Evolutionary conservation across 768 basidiomycete species (phyloP).

Genomic region (Mycena pura): DNA sequence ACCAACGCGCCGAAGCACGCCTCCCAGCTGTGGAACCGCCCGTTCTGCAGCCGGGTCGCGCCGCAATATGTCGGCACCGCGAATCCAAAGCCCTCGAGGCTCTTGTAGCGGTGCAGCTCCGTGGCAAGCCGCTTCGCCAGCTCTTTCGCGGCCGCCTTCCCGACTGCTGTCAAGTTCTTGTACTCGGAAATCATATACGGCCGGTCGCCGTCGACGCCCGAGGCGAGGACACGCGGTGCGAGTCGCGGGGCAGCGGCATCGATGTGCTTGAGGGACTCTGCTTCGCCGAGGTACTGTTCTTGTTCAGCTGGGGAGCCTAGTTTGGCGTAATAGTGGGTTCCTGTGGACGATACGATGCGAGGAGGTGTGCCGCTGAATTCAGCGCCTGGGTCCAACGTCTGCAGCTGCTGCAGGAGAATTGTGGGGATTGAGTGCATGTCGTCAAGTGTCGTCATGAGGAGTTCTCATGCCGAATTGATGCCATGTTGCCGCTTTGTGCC

Average conservation of each 20-base stretch:
- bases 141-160: conserved; percentile 48
- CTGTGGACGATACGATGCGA: conserved; percentile 61
- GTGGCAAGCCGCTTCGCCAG: conserved; percentile 69
- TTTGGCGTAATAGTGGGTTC: conserved; percentile 69
- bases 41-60: conserved; percentile 70
- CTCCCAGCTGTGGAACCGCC: conserved; percentile 78
- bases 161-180: conserved; percentile 61
- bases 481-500: too few species aligned
- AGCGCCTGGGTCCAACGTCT: conserved; percentile 55
- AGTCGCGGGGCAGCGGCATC: conserved; percentile 69
- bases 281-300: conserved; percentile 76
- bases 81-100: conserved; percentile 70
- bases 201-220: conserved; percentile 48
- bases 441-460: too few species aligned
- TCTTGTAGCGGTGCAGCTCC: conserved; percentile 67
- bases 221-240: conserved; percentile 62
- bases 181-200: conserved; percentile 82
- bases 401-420: conserved; percentile 51
- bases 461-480: not conserved
- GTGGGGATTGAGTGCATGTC: conserved; percentile 39
- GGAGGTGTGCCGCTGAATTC: conserved; percentile 55
- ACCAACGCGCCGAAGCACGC: conserved; percentile 70
- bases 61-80: conserved; percentile 80
- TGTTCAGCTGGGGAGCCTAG: conserved; percentile 54
- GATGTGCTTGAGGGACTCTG: conserved; percentile 71